Evolutionary conservation across 2,329 filamentous ascomycete species (phyloP), one percentile per base, ranked within the genome.

Genomic region (Fusarium scirpi): DNA sequence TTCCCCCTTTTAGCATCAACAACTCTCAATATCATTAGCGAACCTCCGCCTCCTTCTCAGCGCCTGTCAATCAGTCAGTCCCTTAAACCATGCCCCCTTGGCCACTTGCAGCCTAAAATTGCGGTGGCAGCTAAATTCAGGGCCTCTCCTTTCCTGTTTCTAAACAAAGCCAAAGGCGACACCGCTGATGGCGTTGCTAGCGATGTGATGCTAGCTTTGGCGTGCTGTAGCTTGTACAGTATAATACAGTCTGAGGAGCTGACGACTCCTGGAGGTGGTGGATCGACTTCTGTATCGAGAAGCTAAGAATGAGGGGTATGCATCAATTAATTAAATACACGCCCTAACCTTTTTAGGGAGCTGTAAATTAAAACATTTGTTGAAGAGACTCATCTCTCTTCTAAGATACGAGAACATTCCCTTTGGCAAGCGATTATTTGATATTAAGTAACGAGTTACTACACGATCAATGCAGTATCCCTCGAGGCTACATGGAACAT

Each of bases 41-140:
- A 58, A 27, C 27, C 25, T 58, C 52, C 41, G 45, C 47, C 43
- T 59, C 64, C 53, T 46, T 53, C 56, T 24, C 41, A 44, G 41
- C 41, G 22, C 13, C 22, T 52, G 32, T 27, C 22, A 40, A 25
- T 40, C 13, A 20, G 25, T 32, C 32, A 27, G 13, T 53, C 34
- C 34, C 49, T 27, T 53, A 22, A 43, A 27, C 34, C 49, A 25
- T 53, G 18, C 13, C 41, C 41, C 41, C 15, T 44, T 24, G 9
- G 1, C 24, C 24, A 52, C 32, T 18, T 48, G 59, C 15, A 67
- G 59, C 62, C 60, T 72, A 67, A 71, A 62, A 72, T 71, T 75
- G 58, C 69, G 73, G 73, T 75, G 71, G 64, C 69, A 75, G 67
- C 62, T 75, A 66, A 63, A 74, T 72, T 63, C 51, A 46, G 60